Percentiles rank a stretch among this genome's conserved stretches.
These are phyloP conservation scores for Plasmodium chabaudi DNA, from an alignment of 169 alveolate species.

Conservation along the genomic window DNA sequence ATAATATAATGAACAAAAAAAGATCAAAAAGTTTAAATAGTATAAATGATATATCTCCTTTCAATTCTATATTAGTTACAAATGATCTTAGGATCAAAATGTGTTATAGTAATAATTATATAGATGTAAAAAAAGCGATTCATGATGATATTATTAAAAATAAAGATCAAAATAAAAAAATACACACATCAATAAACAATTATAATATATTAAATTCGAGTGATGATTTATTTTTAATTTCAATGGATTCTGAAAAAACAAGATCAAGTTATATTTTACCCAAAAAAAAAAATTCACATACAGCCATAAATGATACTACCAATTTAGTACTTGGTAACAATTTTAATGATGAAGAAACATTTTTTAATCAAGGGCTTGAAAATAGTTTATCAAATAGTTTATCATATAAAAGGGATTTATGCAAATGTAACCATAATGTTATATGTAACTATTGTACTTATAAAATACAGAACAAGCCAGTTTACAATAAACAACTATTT, in stretches of 20 bases:
- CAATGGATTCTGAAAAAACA: conserved; percentile 57
- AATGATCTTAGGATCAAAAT: conserved; percentile 44
- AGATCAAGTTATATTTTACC: conserved; percentile 3
- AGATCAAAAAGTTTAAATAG: conserved; percentile 37
- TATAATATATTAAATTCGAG: conserved; percentile 13
- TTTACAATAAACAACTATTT: no score
- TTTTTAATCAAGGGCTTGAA: neutral
- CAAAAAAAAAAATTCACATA: conserved; percentile 11
- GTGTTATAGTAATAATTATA: conserved; percentile 48
- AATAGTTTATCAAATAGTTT: neutral
- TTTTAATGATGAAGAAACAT: neutral
- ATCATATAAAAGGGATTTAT: neutral
- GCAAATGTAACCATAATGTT: no score
- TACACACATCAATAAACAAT: neutral
- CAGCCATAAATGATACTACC: neutral
- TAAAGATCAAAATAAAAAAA: neutral
- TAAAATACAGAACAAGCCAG: no score
- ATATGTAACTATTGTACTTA: no score
- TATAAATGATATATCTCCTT: neutral
- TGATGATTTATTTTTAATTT: conserved; percentile 59
- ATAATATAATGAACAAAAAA: conserved; percentile 1
- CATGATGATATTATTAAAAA: neutral
- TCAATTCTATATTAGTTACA: conserved; percentile 37
- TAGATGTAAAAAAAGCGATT: conserved; percentile 16
- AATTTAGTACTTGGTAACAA: neutral